Base-by-base conservation (phyloP, 73 alveolate species). In the Stentor roeselii region DNA sequence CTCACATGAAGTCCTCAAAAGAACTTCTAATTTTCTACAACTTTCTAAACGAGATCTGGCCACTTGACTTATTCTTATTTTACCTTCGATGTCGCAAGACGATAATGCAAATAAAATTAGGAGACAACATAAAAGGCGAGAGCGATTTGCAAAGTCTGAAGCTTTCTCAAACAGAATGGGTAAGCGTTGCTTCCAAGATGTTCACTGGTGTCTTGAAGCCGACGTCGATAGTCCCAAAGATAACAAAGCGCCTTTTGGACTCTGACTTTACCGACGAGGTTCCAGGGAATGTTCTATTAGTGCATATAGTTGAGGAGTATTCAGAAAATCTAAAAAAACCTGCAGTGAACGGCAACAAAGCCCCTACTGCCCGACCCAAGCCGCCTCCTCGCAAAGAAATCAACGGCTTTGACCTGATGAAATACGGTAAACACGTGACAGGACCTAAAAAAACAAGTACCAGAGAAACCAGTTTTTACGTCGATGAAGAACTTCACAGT, bases 41-140 rank as follows among this genome's bases (percentile, higher is more conserved):
- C n/a, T 67, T 67, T 67, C 80, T 67, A 14, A 67, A 67, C 41
- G 80, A 34, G 34, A 67, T 21, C n/a, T 32, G n/a, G 80, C 42
- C 21, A 1, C 14, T 21, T 11, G 37, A 21, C 11, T 11, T 67
- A 21, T 67, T 67, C 42, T 34, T 67, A 21, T 67, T 67, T 2
- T 67, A 67, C 42, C 37, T 67, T 21, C 21, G 2, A 32, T 15
- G 41, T 11, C n/a, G 80, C 11, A 67, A 67, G 34, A 34, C 37
- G 27, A 67, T 67, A 21, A 21, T 67, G 21, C 80, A 67, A 67
- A 67, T 67, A n/a, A 67, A 67, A 67, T 34, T 67, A 30, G 80
- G 80, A 34, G 80, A 67, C 41, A 67, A 67, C 41, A 15, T 32
- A 30, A 67, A 32, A 67, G 37, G 21, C 37, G 80, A 67, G 11